Base-by-base conservation (phyloP, 2,329 filamentous ascomycete genomes). In the Pseudocercospora macadamiae region DNA sequence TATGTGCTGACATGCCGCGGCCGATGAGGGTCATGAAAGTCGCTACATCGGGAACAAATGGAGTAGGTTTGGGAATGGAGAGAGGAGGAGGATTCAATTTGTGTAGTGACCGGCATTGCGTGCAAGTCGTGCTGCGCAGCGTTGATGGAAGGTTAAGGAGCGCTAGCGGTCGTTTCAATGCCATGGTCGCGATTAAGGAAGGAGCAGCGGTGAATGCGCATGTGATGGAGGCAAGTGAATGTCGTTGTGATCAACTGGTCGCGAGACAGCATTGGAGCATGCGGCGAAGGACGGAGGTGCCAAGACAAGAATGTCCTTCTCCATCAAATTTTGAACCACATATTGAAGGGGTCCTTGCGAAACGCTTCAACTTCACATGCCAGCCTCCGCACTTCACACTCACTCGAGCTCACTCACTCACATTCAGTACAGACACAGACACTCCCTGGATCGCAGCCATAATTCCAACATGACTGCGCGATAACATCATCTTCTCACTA, bases 1-100 rank as follows among this genome's bases (percentile, higher is more conserved):
- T 85, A 79, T 97, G 91, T 71, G 89, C 86, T 70, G 84, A 87
- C 69, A 97, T 86, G 68, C 88, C 88, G 64, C 95, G 93, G 68
- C 95, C 95, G 76, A 97, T 97, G 60, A 97, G 82, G 32, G 85
- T 91, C 63, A 97, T 87, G 76, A 99, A 96, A 14, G 93, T 95
- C 67, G 83, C 74, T 37, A 91, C 86, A 73, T 97, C 88, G 28
- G 93, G 93, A 36, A 96, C 87, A 69, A 96, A 92, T 1, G 91
- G 90, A 34, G 89, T 96, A 0, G 92, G 89, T 21, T 81, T 71
- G 2, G 93, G 93, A 25, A 88, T 74, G n/a, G 30, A 54, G 42
- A 39, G 57, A 14, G 57, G 51, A 14, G 55, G 54, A 30, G 62
- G 53, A 32, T 64, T 61, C 36, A 60, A 47, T 45, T 59, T 61